Percentiles rank a stretch among this genome's conserved stretches.
phyloP scores from a whole-genome alignment of 1,284 basidiomycete species.

The Vanrija sp. region DNA sequence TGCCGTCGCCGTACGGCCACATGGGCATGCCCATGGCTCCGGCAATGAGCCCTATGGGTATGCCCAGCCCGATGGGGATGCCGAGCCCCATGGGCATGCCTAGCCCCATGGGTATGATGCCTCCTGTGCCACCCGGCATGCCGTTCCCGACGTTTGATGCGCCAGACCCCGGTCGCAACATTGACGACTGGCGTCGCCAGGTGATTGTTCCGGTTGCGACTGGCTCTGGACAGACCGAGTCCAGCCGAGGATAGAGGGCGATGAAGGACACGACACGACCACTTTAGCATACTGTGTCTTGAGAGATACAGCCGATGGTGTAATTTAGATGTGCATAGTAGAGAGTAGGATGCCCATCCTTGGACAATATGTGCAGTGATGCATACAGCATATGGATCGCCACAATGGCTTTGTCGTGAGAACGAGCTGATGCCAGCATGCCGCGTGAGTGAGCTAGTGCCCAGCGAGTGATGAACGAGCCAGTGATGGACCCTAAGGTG shows the following conservation, averaged over 20 bases:
- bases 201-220: slow-evolving; percentile 7
- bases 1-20: neutral
- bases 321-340: no score
- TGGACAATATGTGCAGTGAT: no score
- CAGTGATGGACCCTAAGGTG: no score
- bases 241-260: neutral
- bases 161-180: slow-evolving; percentile 18
- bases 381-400: no score
- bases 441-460: no score
- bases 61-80: slow-evolving; percentile 8
- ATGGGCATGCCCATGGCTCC: slow-evolving; percentile 3
- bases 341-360: no score
- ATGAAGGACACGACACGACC: neutral
- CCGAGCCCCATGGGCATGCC: slow-evolving; percentile 4
- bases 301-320: no score
- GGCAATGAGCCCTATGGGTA: slow-evolving; percentile 5
- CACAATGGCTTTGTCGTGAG: no score
- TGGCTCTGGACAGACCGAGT: slow-evolving; percentile 9
- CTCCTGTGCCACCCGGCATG: neutral
- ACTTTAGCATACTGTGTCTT: no score
- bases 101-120: slow-evolving; percentile 6
- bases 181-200: slow-evolving; percentile 20
- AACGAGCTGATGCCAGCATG: no score
- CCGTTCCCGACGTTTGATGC: slow-evolving; percentile 5
- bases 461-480: no score